Conservation (phyloP, 1,284 basidiomycete genomes). For the Sporisorium exsertum region DNA sequence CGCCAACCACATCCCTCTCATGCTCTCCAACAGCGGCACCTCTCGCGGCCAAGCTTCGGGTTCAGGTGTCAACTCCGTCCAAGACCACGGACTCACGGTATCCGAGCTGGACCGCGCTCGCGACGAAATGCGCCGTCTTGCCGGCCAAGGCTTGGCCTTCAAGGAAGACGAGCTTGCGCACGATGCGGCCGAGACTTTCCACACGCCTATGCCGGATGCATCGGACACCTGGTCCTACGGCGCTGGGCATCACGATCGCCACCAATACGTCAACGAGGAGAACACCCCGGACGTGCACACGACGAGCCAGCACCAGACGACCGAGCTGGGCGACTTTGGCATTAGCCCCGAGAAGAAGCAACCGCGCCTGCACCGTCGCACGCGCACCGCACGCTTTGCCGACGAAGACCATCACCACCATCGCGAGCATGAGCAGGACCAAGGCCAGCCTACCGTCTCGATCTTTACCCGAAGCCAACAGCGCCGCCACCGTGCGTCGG, state of each 20-base stretch:
- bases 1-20: conserved; percentile 36
- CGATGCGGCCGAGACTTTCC: conserved; percentile 22
- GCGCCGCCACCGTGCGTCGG: conserved; percentile 24
- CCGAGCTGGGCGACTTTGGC: conserved; percentile 33
- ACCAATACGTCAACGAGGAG: background rate
- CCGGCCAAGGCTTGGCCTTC: conserved; percentile 27
- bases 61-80: background rate
- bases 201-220: conserved; percentile 35
- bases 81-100: conserved; percentile 27
- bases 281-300: background rate
- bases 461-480: conserved; percentile 40
- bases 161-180: conserved; percentile 14
- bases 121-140: conserved; percentile 42
- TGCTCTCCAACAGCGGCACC: conserved; percentile 26
- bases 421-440: conserved; percentile 10
- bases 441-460: conserved; percentile 19
- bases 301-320: conserved; percentile 4
- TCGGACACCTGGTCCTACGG: conserved; percentile 18
- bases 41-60: background rate
- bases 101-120: conserved; percentile 31
- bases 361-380: conserved; percentile 30
- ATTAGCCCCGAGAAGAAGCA: conserved; percentile 42
- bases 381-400: conserved; percentile 42
- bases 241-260: conserved; percentile 4
- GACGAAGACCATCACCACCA: conserved; percentile 17